Percentiles rank a stretch among this genome's conserved stretches.
These are phyloP conservation scores for Harringtonia aguacate DNA, from an alignment of 2,329 filamentous ascomycete genomes.

Conservation along the genomic window DNA sequence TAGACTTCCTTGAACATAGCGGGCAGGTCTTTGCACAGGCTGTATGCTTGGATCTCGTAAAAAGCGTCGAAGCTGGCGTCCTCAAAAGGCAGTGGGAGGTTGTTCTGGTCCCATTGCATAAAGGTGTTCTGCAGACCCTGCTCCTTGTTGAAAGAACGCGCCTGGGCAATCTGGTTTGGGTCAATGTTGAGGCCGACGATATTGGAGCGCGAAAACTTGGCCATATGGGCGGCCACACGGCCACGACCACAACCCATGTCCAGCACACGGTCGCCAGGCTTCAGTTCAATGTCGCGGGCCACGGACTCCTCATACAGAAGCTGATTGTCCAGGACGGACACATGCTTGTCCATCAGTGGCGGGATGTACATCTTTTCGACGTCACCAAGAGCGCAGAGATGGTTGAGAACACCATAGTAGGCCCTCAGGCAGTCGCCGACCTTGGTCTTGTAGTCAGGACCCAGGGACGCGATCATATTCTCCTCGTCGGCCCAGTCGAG, in stretches of 20 bases:
- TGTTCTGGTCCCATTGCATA: conserved; percentile 39
- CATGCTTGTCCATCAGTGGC: conserved; percentile 38
- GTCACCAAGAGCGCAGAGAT: conserved; percentile 41
- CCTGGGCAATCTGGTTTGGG: conserved; percentile 38
- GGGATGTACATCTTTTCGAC: conserved; percentile 51
- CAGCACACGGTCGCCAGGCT: conserved; percentile 33
- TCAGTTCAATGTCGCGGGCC: conserved; percentile 32
- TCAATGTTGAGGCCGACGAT: conserved; percentile 45
- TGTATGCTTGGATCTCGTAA: conserved; percentile 48
- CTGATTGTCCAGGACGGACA: conserved; percentile 39
- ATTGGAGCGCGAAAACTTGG: conserved; percentile 31
- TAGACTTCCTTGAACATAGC: conserved; percentile 36
- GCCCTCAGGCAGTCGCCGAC: conserved; percentile 39
- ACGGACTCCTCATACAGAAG: conserved; percentile 41
- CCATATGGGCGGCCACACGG: conserved; percentile 42
- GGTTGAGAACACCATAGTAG: conserved; percentile 44
- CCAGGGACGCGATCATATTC: conserved; percentile 34
- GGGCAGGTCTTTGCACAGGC: conserved; percentile 36
- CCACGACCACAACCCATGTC: conserved; percentile 43
- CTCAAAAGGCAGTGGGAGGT: conserved; percentile 37
- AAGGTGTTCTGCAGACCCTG: conserved; percentile 34
- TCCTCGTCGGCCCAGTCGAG: conserved; percentile 41
- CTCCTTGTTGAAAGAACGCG: conserved; percentile 30
- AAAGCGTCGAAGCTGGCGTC: conserved; percentile 39
- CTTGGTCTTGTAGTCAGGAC: conserved; percentile 35